Evolutionary conservation across 176 grass and related monocot genomes (phyloP).

Genomic region (Zea luxurians): DNA sequence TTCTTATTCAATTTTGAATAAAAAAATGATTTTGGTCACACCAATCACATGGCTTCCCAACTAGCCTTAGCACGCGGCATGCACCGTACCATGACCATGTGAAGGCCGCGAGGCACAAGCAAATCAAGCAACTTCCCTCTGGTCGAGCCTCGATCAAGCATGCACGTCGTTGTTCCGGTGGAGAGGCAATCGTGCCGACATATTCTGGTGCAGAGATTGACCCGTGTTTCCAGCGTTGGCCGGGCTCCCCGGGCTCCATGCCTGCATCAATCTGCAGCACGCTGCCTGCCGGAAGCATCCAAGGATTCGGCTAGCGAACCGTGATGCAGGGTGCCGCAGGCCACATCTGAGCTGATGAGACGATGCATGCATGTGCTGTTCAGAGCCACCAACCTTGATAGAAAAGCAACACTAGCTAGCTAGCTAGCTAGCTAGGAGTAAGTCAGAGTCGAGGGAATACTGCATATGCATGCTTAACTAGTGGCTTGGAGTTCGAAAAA

Average conservation of each 20-base stretch:
- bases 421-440: background rate
- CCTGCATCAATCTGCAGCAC: background rate
- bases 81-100: background rate
- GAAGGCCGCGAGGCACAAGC: background rate
- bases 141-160: background rate
- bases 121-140: background rate
- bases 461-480: background rate
- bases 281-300: constrained; percentile 31
- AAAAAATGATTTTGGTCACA: too few species aligned
- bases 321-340: background rate
- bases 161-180: background rate
- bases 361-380: background rate
- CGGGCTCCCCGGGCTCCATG: background rate
- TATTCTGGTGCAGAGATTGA: constrained; percentile 9
- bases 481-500: too few species aligned
- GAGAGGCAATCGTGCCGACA: constrained; percentile 13
- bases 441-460: background rate
- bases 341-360: background rate
- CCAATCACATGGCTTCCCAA: too few species aligned
- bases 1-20: too few species aligned
- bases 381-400: background rate
- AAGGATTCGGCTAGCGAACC: constrained; percentile 9
- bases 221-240: constrained; percentile 22
- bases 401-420: background rate
- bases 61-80: too few species aligned